phyloP scores from a whole-genome alignment of 768 basidiomycete genomes.

The Cubamyces lactineus region DNA sequence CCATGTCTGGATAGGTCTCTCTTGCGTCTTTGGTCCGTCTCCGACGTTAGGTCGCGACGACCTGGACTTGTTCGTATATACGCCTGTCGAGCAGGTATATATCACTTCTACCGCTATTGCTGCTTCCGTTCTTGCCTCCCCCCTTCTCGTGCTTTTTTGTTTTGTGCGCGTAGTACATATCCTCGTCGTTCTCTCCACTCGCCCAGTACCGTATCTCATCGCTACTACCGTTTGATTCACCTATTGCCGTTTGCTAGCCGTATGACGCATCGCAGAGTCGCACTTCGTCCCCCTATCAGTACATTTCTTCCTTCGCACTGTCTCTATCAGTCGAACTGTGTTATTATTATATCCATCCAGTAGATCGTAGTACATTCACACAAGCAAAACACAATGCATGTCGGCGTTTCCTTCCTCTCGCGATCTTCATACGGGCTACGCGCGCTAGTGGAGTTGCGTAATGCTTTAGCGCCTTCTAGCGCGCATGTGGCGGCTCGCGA shows the following conservation, averaged over 20 bases:
- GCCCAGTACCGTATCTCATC: neutral
- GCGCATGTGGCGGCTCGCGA: neutral
- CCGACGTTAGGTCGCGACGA: constrained; percentile 8
- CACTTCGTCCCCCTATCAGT: neutral
- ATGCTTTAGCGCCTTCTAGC: too few relatives aligned
- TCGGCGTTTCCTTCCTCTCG: neutral
- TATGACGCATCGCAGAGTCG: neutral
- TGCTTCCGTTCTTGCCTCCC: neutral
- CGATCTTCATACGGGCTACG: too few relatives aligned
- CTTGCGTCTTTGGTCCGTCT: neutral
- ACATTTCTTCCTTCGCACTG: constrained; percentile 9
- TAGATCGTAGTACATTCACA: constrained; percentile 14
- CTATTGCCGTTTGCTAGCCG: neutral
- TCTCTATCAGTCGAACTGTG: constrained; percentile 10
- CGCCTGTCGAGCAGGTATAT: constrained; percentile 7
- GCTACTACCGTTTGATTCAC: neutral
- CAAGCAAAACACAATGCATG: constrained; percentile 4
- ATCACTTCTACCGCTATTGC: neutral
- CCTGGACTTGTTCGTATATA: neutral
- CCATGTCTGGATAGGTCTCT: neutral
- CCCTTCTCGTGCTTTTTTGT: constrained; percentile 12
- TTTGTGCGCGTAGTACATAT: constrained; percentile 14
- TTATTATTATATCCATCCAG: constrained; percentile 15
- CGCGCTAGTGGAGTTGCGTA: too few relatives aligned
- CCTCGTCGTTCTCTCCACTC: neutral